Percentiles rank a stretch among this genome's conserved stretches.
phyloP scores from a whole-genome alignment of 805 yeast genomes.

The Hanseniaspora mollemarum region DNA sequence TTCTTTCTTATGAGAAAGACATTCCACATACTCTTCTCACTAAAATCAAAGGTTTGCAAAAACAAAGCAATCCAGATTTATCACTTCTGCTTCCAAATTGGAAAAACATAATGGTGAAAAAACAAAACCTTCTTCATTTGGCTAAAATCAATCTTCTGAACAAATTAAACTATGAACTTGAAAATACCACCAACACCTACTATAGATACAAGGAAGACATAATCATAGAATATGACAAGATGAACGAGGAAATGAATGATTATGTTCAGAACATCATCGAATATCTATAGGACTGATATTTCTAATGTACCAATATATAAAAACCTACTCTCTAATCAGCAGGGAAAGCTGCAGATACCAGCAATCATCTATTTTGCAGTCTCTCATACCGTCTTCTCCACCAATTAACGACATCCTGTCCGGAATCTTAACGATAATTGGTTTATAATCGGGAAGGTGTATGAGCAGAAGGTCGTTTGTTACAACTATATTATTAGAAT shows the following conservation, averaged over 20 bases:
- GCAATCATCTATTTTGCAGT: not conserved
- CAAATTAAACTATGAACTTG: not conserved
- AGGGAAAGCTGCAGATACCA: slow-evolving; percentile 12
- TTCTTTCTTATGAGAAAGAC: not conserved
- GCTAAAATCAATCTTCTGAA: not conserved
- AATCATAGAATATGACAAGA: slow-evolving; percentile 1
- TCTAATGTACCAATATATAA: not conserved
- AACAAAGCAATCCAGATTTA: not conserved
- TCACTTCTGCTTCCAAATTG: not conserved
- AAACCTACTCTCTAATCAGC: not conserved
- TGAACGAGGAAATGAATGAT: slow-evolving; percentile 14
- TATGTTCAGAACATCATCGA: slow-evolving; percentile 12
- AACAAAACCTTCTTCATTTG: slow-evolving; percentile 5
- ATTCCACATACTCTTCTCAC: not conserved
- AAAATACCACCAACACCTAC: not conserved
- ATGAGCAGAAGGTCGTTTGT: not conserved
- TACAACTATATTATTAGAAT: not conserved
- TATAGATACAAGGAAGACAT: slow-evolving; percentile 6
- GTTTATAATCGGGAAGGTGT: slow-evolving; percentile 5
- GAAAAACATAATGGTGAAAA: slow-evolving; percentile 8
- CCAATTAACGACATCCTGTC: slow-evolving; percentile 2
- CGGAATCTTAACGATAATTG: slow-evolving; percentile 5
- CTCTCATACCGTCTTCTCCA: not conserved
- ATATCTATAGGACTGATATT: not conserved
- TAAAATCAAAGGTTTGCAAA: not conserved